These are phyloP conservation scores for Pseudogymnoascus sp. DNA, from an alignment of 2,329 filamentous ascomycete genomes.

Conservation along the genomic window DNA sequence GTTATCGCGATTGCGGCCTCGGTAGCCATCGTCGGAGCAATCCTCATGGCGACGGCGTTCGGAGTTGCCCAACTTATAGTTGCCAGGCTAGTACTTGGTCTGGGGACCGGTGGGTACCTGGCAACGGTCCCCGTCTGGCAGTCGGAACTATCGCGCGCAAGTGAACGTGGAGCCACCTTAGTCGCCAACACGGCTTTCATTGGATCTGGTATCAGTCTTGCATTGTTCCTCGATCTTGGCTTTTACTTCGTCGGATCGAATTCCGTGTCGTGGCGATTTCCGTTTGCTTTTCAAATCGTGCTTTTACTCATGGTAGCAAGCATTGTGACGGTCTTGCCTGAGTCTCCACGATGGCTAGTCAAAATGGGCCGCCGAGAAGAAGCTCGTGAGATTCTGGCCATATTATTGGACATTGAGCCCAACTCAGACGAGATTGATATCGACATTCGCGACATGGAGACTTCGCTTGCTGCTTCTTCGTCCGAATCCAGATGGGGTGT, in stretches of 20 bases:
- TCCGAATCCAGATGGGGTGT: background rate
- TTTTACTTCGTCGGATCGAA: constrained; percentile 38
- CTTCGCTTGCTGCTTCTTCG: background rate
- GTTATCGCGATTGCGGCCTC: constrained; percentile 48
- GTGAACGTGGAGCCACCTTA: constrained; percentile 49
- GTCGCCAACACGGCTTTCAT: constrained; percentile 50
- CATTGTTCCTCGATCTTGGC: constrained; percentile 53
- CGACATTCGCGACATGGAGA: background rate
- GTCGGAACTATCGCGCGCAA: constrained; percentile 46
- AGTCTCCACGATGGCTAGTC: constrained; percentile 11
- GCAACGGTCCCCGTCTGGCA: constrained; percentile 49
- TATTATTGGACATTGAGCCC: background rate
- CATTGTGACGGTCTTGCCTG: constrained; percentile 2
- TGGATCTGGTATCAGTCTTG: constrained; percentile 47
- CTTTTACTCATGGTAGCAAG: constrained; percentile 47
- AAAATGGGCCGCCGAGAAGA: constrained; percentile 6
- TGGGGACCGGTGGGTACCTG: constrained; percentile 40
- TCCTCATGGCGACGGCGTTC: constrained; percentile 33
- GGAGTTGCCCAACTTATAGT: constrained; percentile 46
- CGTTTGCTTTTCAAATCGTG: constrained; percentile 47
- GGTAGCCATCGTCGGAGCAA: constrained; percentile 51
- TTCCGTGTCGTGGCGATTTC: constrained; percentile 49
- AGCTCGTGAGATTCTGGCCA: constrained; percentile 2
- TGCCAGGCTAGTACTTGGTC: constrained; percentile 40
- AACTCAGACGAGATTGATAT: constrained; percentile 11